Base-by-base conservation (phyloP, 2,329 filamentous ascomycete species). In the Diaporthe humulicola region DNA sequence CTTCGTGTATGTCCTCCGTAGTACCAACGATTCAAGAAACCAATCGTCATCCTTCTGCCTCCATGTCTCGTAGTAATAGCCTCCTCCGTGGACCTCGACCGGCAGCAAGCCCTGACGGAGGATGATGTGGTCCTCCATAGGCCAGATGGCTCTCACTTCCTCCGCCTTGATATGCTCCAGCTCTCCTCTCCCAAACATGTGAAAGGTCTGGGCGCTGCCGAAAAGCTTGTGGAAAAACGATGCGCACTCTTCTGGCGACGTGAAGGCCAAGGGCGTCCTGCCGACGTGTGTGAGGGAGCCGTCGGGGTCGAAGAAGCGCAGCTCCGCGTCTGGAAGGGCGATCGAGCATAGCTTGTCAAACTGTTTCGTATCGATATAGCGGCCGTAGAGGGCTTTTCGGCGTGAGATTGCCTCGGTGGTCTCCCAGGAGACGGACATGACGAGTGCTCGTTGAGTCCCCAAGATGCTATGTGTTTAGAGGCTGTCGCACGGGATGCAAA, bases 281-380 rank as follows among this genome's bases (percentile, higher is more conserved):
- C 61, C 45, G 36, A 64, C 52, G 17, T 48, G 12, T 4, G 30
- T 33, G 36, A 74, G 33, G 4, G 56, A 36, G 36, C 42, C 56
- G 40, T 74, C 66, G n/a, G 52, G 45, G 19, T 56, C 67, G 14
- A 58, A 36, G 33, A 60, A 81, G 36, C 69, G 74, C 57, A 76
- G 78, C 7, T 70, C 25, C 72, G 76, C 38, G 12, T 80, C 74
- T 2, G 78, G 77, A 17, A 80, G 78, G 36, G 74, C 74, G 22
- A 81, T 75, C 14, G 77, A 76, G 2, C 56, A 77, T 40, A 77
- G 79, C 19, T 74, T 76, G 50, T 78, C 73, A 76, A 78, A 79
- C 36, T 80, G 76, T 70, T 80, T 81, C 0, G 77, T 80, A 73
- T 81, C 79, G 42, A 78, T 78, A 57, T 78, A 80, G 48, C 77